phyloP scores from a whole-genome alignment of 2,329 filamentous ascomycete species.

The Trichophyton equinum region DNA sequence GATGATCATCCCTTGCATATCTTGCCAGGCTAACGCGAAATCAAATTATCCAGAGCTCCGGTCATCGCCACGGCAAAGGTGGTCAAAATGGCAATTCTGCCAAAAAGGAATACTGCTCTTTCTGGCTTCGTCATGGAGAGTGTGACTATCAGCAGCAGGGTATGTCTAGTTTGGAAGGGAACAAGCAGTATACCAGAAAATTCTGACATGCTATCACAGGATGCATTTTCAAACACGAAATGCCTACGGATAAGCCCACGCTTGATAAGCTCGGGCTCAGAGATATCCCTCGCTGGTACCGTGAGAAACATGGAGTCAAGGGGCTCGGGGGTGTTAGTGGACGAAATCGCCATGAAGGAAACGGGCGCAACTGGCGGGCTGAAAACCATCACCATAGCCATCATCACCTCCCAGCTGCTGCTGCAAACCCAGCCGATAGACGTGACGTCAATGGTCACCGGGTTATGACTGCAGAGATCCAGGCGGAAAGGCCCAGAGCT shows the following conservation, averaged over 20 bases:
- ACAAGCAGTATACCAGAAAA: background rate
- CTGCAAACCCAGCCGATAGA: background rate
- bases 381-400: background rate
- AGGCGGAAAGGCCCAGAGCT: background rate
- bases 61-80: constrained; percentile 5
- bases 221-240: constrained; percentile 82
- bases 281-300: constrained; percentile 45
- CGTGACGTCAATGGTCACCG: background rate
- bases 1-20: background rate
- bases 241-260: constrained; percentile 57
- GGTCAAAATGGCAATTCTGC: constrained; percentile 1
- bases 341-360: constrained; percentile 2
- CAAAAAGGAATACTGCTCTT: constrained; percentile 38
- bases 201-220: constrained; percentile 28
- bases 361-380: background rate
- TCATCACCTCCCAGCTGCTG: background rate
- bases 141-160: constrained; percentile 75
- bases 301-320: constrained; percentile 31
- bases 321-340: background rate
- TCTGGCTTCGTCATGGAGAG: constrained; percentile 76
- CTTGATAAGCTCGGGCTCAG: constrained; percentile 57
- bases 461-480: background rate
- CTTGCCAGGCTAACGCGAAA: background rate
- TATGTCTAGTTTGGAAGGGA: constrained; percentile 11
- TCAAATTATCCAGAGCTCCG: background rate